phyloP scores from a whole-genome alignment of 768 basidiomycete species.

The Auricularia heimuer region DNA sequence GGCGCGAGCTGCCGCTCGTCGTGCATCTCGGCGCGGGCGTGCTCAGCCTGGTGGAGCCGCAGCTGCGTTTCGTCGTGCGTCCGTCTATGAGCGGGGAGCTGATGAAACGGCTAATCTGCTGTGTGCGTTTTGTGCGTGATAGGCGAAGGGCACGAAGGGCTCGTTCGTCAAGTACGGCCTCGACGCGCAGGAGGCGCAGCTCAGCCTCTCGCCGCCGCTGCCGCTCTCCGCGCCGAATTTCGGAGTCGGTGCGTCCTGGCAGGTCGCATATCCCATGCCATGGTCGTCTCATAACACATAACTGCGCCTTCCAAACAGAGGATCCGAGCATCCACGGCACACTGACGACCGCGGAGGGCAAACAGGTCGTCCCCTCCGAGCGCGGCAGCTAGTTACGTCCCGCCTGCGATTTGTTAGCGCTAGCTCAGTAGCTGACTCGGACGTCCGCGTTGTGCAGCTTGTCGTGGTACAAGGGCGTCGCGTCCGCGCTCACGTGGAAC shows the following conservation, averaged over 20 bases:
- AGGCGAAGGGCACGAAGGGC: constrained; percentile 45
- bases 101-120: neutral
- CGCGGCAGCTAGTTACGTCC: neutral
- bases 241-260: neutral
- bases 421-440: neutral
- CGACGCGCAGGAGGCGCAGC: constrained; percentile 71
- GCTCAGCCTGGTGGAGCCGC: constrained; percentile 54
- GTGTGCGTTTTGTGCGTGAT: neutral
- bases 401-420: neutral
- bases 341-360: neutral
- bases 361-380: neutral
- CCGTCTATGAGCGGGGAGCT: neutral
- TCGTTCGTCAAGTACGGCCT: constrained; percentile 67
- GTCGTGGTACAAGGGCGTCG: neutral
- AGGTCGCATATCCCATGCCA: neutral
- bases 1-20: constrained; percentile 35
- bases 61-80: constrained; percentile 62
- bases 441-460: neutral
- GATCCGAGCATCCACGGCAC: neutral
- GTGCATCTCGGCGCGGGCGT: constrained; percentile 60
- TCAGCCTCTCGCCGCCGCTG: constrained; percentile 30
- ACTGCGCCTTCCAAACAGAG: neutral
- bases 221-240: neutral
- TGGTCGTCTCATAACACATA: neutral
- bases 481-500: neutral